Base-by-base conservation (phyloP, 2,329 filamentous ascomycete genomes). In the Cladosporium halotolerans region DNA sequence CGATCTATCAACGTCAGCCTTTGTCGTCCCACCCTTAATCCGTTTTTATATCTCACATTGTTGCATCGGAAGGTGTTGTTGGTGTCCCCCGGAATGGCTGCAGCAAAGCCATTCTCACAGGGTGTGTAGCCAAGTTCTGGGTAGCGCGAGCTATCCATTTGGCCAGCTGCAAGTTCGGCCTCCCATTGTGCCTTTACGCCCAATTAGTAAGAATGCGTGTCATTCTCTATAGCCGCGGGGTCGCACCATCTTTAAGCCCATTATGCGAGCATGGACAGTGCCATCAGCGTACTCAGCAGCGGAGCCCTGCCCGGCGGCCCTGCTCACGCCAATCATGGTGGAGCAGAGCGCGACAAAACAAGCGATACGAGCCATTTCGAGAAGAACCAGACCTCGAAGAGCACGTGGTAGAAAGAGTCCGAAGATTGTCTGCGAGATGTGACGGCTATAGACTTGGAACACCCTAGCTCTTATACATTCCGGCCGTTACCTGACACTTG, bases 91-190 rank as follows among this genome's bases (percentile, higher is more conserved):
- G 70, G 67, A 23, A 76, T 68, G 42, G 74, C 75, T 38, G 68
- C 68, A 3, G 73, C 76, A 10, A 70, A 60, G 3, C 76, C 76
- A 18, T 74, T 65, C 8, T 68, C 63, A 57, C 76, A 79, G 38
- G 48, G 48, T 7, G 69, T 68, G 59, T 69, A 72, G 11, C 69
- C 69, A 5, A 73, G 65, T 45, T 68, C 66, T 3, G 70, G 71
- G 32, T 67, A 73, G 33, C 66, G 62, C 2, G 65, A 60, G 40
- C 68, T 70, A 8, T 67, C 61, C 53, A 72, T 71, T 2, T 58
- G 55, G 31, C 71, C 71, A 9, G 66, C 61, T 4, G 60, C 68
- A 19, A 63, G 60, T 36, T 71, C 68, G 19, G 60, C 62, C 6
- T 60, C 65, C 70, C 70, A 71, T 48, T 65, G 63, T 38, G 57